Base-by-base conservation (phyloP, 2,329 filamentous ascomycete species). In the Pyrenophora seminiperda region DNA sequence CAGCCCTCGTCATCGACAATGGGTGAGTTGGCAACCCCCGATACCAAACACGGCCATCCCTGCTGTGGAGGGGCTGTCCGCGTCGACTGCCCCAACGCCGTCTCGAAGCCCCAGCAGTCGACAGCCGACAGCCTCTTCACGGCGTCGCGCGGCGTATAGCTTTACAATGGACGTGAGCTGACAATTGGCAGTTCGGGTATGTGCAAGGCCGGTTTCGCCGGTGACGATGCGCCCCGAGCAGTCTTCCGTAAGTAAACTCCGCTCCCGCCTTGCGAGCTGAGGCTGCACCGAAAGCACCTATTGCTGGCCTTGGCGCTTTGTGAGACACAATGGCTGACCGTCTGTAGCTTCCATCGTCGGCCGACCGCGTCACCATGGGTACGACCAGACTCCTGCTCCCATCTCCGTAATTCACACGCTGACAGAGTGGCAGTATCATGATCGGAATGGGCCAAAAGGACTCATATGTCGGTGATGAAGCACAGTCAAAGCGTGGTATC, bases 1-100 rank as follows among this genome's bases (percentile, higher is more conserved):
- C 94, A 81, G 94, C 94, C 81, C 92, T 99, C 90, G 94, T 99
- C 82, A 97, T 99, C 83, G 94, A 99, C 92, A 99, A 99, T 97
- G 94, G 94, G 94, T 99, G 93, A 90, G 92, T 83, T 57, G 53
- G 73, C 42, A 47, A 30, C 41, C 59, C 59, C 63, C 62, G 54
- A 58, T 58, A 68, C 74, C 63, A 51, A 62, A 55, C 59, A 48
- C 56, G 62, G 61, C 62, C 62, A 68, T 70, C 68, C 64, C 64
- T 67, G 70, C 63, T 61, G 68, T 69, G 65, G 72, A 72, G 70
- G 67, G 70, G 68, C 65, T 64, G 42, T 63, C 64, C 57, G 63
- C 62, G 55, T 47, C 53, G 54, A 49, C 61, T 52, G 54, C 58
- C 53, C 57, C 63, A 55, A 56, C 61, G 55, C 53, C 58, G 54